Evolutionary conservation across 169 alveolate species (phyloP).

Genomic region (Babesia gibsoni): DNA sequence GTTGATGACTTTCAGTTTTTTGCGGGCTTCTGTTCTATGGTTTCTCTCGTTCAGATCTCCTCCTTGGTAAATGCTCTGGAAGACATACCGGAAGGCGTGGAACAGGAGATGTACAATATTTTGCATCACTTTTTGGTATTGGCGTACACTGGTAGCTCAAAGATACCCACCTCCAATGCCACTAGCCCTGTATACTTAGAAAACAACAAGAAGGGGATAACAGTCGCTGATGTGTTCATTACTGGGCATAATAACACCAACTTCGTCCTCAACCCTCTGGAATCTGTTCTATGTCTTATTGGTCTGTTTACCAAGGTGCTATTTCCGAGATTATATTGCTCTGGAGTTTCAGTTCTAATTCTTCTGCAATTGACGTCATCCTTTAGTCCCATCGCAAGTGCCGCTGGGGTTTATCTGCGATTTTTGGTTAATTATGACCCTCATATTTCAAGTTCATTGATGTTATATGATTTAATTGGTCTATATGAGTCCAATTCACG

Average conservation of each 20-base stretch:
- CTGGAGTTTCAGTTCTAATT: conserved; percentile 4
- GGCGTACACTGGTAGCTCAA: not conserved
- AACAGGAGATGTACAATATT: not conserved
- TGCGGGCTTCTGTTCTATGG: conserved; percentile 18
- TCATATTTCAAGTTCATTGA: not conserved
- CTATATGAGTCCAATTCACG: conserved; percentile 24
- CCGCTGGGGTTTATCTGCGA: conserved; percentile 3
- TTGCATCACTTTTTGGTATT: not conserved
- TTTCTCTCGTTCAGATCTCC: conserved; percentile 12
- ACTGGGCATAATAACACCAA: not conserved
- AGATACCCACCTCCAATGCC: not conserved
- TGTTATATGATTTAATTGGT: conserved; percentile 8
- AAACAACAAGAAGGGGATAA: conserved; percentile 6
- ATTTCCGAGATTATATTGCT: conserved; percentile 3
- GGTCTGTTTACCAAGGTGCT: conserved; percentile 1
- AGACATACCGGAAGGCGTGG: conserved; percentile 1
- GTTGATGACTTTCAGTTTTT: not conserved
- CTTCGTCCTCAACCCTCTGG: conserved; percentile 1
- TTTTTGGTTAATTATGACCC: conserved; percentile 8
- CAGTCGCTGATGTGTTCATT: conserved; percentile 11
- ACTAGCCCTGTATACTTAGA: not conserved
- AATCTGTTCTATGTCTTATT: not conserved
- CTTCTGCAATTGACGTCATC: not conserved
- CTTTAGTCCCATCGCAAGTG: not conserved
- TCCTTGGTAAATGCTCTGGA: not conserved